Evolutionary conservation across 805 yeast species (phyloP).

Genomic region (Pichia cabralensis): DNA sequence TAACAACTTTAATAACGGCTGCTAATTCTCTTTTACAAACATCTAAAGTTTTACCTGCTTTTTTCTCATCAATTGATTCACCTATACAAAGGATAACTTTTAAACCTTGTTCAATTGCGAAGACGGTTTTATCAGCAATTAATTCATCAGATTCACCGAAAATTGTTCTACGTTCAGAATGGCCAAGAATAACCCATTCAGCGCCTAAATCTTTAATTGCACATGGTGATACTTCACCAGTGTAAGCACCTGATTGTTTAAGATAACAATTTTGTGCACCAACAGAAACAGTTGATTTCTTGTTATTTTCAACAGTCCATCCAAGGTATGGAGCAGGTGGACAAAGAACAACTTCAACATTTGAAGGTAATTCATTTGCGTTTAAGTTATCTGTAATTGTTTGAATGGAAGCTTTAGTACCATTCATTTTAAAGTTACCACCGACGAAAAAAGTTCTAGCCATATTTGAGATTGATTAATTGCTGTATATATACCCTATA

Average conservation of each 20-base stretch:
- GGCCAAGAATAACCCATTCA: conserved; percentile 93
- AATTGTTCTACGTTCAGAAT: conserved; percentile 96
- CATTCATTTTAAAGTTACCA: conserved; percentile 99
- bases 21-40: conserved; percentile 84
- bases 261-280: conserved; percentile 88
- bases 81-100: conserved; percentile 95
- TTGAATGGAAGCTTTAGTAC: conserved; percentile 77
- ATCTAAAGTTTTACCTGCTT: conserved; percentile 74
- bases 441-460: conserved; percentile 76
- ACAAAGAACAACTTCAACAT: conserved; percentile 88
- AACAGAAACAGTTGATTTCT: conserved; percentile 63
- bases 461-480: not conserved
- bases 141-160: conserved; percentile 85
- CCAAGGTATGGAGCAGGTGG: conserved; percentile 93
- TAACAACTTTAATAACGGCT: conserved; percentile 71
- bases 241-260: conserved; percentile 92
- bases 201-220: conserved; percentile 88
- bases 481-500: not conserved
- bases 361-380: conserved; percentile 59
- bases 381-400: conserved; percentile 78
- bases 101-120: conserved; percentile 82
- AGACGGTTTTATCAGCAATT: conserved; percentile 89
- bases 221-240: conserved; percentile 90
- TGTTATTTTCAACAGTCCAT: conserved; percentile 59
- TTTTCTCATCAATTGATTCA: conserved; percentile 93